These are phyloP conservation scores for Clonostachys chloroleuca DNA, from an alignment of 2,329 filamentous ascomycete species.

Conservation along the genomic window DNA sequence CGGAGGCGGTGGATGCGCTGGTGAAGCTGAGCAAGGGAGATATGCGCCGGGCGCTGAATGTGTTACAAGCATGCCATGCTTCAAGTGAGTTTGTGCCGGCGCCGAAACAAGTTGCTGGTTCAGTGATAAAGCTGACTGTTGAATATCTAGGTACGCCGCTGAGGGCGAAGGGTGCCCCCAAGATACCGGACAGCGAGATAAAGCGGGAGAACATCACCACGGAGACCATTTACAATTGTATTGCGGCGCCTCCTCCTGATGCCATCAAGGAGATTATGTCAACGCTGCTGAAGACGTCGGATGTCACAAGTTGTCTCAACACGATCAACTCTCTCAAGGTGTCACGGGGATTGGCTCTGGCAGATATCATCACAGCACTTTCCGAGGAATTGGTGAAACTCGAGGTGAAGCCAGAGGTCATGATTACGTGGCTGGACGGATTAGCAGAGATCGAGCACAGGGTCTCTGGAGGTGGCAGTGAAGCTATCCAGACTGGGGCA, in stretches of 20 bases:
- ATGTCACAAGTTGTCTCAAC: slow-evolving; percentile 84
- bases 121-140: too few species aligned
- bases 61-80: slow-evolving; percentile 93
- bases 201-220: slow-evolving; percentile 78
- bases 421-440: slow-evolving; percentile 88
- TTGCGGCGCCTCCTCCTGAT: slow-evolving; percentile 87
- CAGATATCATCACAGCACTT: slow-evolving; percentile 86
- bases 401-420: slow-evolving; percentile 80
- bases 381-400: slow-evolving; percentile 78
- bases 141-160: slow-evolving; percentile 57
- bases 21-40: slow-evolving; percentile 89
- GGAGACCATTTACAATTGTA: slow-evolving; percentile 95
- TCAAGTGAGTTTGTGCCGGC: slow-evolving; percentile 57
- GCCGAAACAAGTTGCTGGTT: background rate
- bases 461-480: slow-evolving; percentile 80
- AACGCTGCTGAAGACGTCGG: slow-evolving; percentile 77
- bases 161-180: slow-evolving; percentile 53
- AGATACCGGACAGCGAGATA: slow-evolving; percentile 58
- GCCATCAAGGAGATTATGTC: slow-evolving; percentile 82
- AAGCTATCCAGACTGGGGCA: slow-evolving; percentile 87
- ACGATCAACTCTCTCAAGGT: slow-evolving; percentile 87
- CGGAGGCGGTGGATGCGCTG: slow-evolving; percentile 76
- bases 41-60: slow-evolving; percentile 92
- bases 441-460: slow-evolving; percentile 91
- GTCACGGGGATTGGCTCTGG: slow-evolving; percentile 80